Conservation (phyloP, 1,284 basidiomycete species). For the Puccinia brachypodii region DNA sequence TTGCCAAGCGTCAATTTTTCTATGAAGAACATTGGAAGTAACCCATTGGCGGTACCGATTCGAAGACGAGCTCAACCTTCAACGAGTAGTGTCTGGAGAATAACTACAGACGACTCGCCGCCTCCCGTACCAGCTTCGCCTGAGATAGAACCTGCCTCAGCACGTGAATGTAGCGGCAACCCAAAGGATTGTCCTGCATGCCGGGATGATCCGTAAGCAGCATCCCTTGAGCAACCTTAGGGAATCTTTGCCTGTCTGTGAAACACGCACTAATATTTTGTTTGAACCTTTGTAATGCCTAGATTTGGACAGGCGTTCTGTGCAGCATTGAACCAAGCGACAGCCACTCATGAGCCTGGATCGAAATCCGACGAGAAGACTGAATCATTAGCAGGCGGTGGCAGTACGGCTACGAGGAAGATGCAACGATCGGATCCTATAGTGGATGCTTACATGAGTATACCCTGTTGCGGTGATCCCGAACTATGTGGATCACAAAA, state of each 20-base stretch:
- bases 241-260: neutral
- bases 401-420: neutral
- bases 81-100: slow-evolving; percentile 27
- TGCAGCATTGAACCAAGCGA: slow-evolving; percentile 31
- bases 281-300: neutral
- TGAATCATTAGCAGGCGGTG: neutral
- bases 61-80: slow-evolving; percentile 24
- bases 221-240: neutral
- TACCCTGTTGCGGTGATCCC: slow-evolving; percentile 54
- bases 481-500: slow-evolving; percentile 51
- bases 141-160: slow-evolving; percentile 7
- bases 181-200: slow-evolving; percentile 45
- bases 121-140: neutral
- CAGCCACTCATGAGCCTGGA: slow-evolving; percentile 7
- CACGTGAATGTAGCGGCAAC: slow-evolving; percentile 42
- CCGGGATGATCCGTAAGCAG: slow-evolving; percentile 39
- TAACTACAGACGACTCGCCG: slow-evolving; percentile 1
- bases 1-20: slow-evolving; percentile 24
- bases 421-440: slow-evolving; percentile 33
- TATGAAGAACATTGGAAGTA: neutral
- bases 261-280: neutral
- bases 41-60: slow-evolving; percentile 30
- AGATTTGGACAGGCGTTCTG: slow-evolving; percentile 48
- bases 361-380: neutral
- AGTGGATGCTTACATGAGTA: slow-evolving; percentile 50